phyloP scores from a whole-genome alignment of 1,139 yeast genomes.

The Casaregolazyma lundiana region DNA sequence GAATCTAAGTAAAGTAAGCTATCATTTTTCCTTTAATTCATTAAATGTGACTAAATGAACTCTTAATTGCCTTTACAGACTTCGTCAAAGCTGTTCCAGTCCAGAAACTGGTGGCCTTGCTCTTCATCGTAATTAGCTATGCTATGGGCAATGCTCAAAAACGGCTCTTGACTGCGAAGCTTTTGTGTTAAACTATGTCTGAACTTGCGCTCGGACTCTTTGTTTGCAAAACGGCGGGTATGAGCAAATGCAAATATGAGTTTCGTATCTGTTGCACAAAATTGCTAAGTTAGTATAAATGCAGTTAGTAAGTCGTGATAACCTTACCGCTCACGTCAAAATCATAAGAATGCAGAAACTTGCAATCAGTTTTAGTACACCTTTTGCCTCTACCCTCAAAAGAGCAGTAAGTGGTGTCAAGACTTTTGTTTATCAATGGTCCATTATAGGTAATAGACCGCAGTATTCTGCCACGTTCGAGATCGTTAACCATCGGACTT shows the following conservation, averaged over 20 bases:
- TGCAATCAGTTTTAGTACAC: conserved; percentile 26
- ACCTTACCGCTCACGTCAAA: conserved; percentile 24
- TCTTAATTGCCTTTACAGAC: conserved; percentile 12
- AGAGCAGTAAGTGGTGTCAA: conserved; percentile 24
- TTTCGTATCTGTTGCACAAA: conserved; percentile 1
- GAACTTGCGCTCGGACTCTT: background rate
- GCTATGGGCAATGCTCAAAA: conserved; percentile 9
- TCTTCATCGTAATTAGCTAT: conserved; percentile 11
- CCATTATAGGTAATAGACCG: conserved; percentile 29
- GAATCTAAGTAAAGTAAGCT: background rate
- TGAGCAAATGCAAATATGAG: background rate
- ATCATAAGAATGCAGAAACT: conserved; percentile 28
- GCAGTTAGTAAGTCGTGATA: too few species aligned
- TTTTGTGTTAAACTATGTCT: background rate
- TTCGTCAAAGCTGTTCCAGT: conserved; percentile 17
- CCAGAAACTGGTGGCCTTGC: conserved; percentile 11
- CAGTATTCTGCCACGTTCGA: conserved; percentile 21
- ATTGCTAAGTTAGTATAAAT: background rate
- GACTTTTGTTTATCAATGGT: conserved; percentile 19
- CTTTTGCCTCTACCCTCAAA: conserved; percentile 24
- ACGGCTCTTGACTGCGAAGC: conserved; percentile 5
- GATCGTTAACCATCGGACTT: conserved; percentile 27
- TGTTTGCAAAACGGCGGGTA: background rate
- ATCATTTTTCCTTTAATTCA: background rate
- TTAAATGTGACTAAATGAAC: too few species aligned